Evolutionary conservation across 305 asterid species (phyloP), one percentile per base, ranked within the genome.

Genomic region (Fraxinus sp.): DNA sequence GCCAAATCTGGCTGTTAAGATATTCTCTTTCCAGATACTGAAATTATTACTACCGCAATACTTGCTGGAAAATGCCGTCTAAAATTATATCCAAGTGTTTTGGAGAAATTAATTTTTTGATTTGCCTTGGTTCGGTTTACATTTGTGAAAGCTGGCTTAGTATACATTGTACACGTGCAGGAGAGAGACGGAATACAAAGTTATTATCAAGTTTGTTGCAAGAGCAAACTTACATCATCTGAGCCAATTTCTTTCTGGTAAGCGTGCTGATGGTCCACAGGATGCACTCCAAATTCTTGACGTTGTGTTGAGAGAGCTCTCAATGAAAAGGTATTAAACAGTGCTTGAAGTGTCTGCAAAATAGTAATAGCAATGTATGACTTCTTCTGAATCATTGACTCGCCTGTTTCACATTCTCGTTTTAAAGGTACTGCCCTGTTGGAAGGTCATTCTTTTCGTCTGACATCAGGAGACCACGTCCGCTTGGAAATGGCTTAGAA

Each of bases 371-470:
- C 77, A 33, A 33, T 33, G 46, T 14, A 7, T 72, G 77, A 32
- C 26, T 32, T 32, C 20, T 72, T 41, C 4, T 3, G 57, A 72
- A 72, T 72, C 77, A 7, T 66, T 33, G 77, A 33, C 46, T 72
- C 9, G 46, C 37, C 2, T 2, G 46, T 13, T 32, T 14, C 46
- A n/a, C 26, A 11, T 80, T 74, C 70, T 73, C 37, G 26, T 79
- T 77, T 24, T 39, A 74, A 79, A 97, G 99, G 91, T 97, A 93
- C 90, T 92, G 95, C 71, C 97, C 97, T 9, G 92, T 97, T 5
- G 98, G 99, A 81, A 89, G 99, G 76, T 97, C 98, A 0, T 95
- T 97, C 89, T 97, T 93, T 86, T 95, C 98, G 7, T 96, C 97
- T 11, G 93, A 89, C 85, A 91, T 97, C 33, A 92, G 97, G 39